These are phyloP conservation scores for Larix kaempferi DNA, from an alignment of 75 land plant species.

Conservation along the genomic window DNA sequence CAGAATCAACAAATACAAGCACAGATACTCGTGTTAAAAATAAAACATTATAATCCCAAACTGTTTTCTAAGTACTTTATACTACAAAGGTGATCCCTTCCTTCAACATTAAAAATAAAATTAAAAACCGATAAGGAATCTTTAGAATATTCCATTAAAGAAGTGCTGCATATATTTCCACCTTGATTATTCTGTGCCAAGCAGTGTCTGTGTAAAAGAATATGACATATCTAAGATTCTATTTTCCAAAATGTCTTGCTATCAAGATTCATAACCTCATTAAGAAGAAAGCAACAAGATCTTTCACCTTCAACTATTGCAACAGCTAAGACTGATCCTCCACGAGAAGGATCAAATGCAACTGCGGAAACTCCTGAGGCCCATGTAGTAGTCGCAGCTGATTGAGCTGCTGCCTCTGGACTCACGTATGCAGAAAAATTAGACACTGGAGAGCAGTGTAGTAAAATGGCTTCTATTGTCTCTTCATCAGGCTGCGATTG, in stretches of 20 bases:
- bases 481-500: slow-evolving; percentile 48
- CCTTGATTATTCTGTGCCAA: not conserved
- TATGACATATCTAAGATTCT: not conserved
- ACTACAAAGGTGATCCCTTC: too few relatives aligned
- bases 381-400: slow-evolving; percentile 85
- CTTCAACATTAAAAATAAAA: too few relatives aligned
- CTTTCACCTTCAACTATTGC: slow-evolving; percentile 82
- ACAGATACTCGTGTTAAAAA: too few relatives aligned
- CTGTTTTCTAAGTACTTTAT: too few relatives aligned
- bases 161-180: too few relatives aligned
- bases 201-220: not conserved
- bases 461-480: slow-evolving; percentile 46
- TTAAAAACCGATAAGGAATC: too few relatives aligned
- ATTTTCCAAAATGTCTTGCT: not conserved
- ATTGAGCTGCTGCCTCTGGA: slow-evolving; percentile 82
- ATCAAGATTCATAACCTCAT: not conserved
- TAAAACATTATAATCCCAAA: too few relatives aligned
- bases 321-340: slow-evolving; percentile 86
- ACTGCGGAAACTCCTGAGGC: slow-evolving; percentile 95
- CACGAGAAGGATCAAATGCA: slow-evolving; percentile 98
- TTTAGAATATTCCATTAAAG: too few relatives aligned
- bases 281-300: not conserved
- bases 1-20: too few relatives aligned
- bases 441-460: slow-evolving; percentile 93
- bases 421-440: slow-evolving; percentile 95